These are phyloP conservation scores for Colletotrichum spaethianum DNA, from an alignment of 2,329 filamentous ascomycete genomes.

Conservation along the genomic window DNA sequence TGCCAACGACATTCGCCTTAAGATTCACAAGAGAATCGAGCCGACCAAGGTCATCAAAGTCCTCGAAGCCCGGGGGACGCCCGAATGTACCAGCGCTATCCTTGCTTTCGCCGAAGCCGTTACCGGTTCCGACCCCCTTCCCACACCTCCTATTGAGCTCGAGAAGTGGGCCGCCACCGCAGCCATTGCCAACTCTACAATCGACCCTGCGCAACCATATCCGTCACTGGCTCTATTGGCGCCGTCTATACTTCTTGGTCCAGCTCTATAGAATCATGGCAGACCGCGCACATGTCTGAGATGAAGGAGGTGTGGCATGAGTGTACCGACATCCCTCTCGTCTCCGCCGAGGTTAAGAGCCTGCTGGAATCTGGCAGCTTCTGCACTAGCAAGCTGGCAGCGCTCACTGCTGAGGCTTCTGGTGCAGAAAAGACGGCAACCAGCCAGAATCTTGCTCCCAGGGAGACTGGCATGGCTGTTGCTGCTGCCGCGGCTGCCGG, in stretches of 20 bases:
- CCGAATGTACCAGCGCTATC: constrained; percentile 7
- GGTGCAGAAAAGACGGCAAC: neutral
- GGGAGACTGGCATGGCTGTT: constrained; percentile 8
- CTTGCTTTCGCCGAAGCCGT: constrained; percentile 4
- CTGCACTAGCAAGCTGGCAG: neutral
- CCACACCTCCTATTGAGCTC: neutral
- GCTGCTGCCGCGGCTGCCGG: constrained; percentile 6
- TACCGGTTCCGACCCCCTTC: constrained; percentile 10
- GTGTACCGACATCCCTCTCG: constrained; percentile 11
- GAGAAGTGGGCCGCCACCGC: neutral
- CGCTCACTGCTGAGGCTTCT: neutral
- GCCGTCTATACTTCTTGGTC: constrained; percentile 5
- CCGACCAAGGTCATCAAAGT: constrained; percentile 10
- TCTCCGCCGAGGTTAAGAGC: constrained; percentile 12
- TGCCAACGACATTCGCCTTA: neutral
- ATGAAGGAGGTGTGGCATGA: constrained; percentile 3
- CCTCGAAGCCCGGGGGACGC: constrained; percentile 3
- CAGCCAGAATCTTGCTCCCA: neutral
- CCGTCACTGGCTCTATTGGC: constrained; percentile 7
- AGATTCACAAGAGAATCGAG: constrained; percentile 10
- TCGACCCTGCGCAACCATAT: neutral
- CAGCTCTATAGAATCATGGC: neutral
- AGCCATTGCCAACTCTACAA: neutral
- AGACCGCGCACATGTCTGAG: constrained; percentile 2
- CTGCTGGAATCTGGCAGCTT: neutral